These are phyloP conservation scores for Rhexocercosporidium sp. DNA, from an alignment of 2,329 filamentous ascomycete species.

Conservation along the genomic window DNA sequence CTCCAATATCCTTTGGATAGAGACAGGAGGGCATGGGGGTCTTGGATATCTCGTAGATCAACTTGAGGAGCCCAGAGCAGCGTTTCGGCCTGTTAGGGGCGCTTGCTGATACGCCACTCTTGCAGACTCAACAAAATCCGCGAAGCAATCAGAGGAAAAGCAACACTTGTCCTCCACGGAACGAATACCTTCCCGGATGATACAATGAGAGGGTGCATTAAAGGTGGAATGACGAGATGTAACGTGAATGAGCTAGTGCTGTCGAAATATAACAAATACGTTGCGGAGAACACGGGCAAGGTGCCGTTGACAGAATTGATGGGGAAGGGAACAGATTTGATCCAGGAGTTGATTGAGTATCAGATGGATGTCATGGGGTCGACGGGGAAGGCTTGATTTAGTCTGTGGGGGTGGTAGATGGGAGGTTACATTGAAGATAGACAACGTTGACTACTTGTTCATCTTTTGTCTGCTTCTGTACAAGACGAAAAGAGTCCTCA, in stretches of 20 bases:
- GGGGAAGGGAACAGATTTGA: slow-evolving; percentile 49
- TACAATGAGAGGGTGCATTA: slow-evolving; percentile 57
- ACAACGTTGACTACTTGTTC: too few species aligned
- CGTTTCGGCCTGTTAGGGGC: neutral
- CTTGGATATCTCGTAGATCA: too few species aligned
- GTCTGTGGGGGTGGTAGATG: neutral
- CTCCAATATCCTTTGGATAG: too few species aligned
- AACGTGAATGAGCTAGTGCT: slow-evolving; percentile 64
- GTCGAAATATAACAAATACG: slow-evolving; percentile 53
- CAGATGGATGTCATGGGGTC: slow-evolving; percentile 40
- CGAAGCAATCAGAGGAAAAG: slow-evolving; percentile 45
- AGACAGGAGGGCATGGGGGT: too few species aligned
- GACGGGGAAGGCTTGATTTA: slow-evolving; percentile 33
- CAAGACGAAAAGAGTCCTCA: too few species aligned
- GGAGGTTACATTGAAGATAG: too few species aligned
- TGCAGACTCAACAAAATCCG: slow-evolving; percentile 49
- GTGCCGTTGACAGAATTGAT: slow-evolving; percentile 46
- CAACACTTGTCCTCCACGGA: slow-evolving; percentile 58
- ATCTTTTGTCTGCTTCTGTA: too few species aligned
- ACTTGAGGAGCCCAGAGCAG: too few species aligned
- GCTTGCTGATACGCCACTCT: slow-evolving; percentile 24
- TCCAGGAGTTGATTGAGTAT: slow-evolving; percentile 39
- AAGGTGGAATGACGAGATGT: slow-evolving; percentile 57
- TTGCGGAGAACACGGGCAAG: slow-evolving; percentile 47
- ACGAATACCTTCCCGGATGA: slow-evolving; percentile 59